These are phyloP conservation scores for Lasiodiplodia gonubiensis DNA, from an alignment of 2,329 filamentous ascomycete genomes.

Conservation along the genomic window DNA sequence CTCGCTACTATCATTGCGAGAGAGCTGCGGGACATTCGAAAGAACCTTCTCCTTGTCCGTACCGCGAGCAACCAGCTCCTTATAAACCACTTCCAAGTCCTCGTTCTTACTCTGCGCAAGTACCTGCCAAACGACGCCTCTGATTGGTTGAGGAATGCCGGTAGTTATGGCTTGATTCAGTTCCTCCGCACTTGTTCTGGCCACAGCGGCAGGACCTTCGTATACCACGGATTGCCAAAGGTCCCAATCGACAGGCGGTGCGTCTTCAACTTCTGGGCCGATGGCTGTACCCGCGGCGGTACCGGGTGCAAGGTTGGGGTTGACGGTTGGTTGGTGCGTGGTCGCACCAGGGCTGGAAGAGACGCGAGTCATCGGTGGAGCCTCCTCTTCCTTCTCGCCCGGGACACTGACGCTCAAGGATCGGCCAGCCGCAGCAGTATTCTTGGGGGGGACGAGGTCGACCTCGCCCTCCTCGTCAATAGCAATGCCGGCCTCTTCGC, in stretches of 20 bases:
- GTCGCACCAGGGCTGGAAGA: slow-evolving; percentile 43
- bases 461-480: slow-evolving; percentile 54
- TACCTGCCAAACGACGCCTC: slow-evolving; percentile 99
- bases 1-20: slow-evolving; percentile 49
- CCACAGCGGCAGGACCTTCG: slow-evolving; percentile 87
- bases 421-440: slow-evolving; percentile 40
- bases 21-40: slow-evolving; percentile 33
- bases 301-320: slow-evolving; percentile 76
- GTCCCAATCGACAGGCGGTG: slow-evolving; percentile 91
- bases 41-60: slow-evolving; percentile 71
- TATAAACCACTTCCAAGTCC: slow-evolving; percentile 85
- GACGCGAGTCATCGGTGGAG: slow-evolving; percentile 34
- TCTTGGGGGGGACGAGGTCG: slow-evolving; percentile 33
- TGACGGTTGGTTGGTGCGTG: slow-evolving; percentile 65
- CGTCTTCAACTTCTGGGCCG: slow-evolving; percentile 73
- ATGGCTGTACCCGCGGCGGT: slow-evolving; percentile 82
- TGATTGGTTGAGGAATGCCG: slow-evolving; percentile 91
- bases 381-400: slow-evolving; percentile 53
- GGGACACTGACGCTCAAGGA: slow-evolving; percentile 51
- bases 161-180: slow-evolving; percentile 88
- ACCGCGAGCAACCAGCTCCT: slow-evolving; percentile 77
- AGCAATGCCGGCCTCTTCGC: slow-evolving; percentile 51
- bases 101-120: slow-evolving; percentile 94
- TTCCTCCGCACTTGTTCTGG: slow-evolving; percentile 85
- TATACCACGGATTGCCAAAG: slow-evolving; percentile 97